These are phyloP conservation scores for Pythium plurisporium DNA, from an alignment of 352 stramenopile species.

Conservation along the genomic window DNA sequence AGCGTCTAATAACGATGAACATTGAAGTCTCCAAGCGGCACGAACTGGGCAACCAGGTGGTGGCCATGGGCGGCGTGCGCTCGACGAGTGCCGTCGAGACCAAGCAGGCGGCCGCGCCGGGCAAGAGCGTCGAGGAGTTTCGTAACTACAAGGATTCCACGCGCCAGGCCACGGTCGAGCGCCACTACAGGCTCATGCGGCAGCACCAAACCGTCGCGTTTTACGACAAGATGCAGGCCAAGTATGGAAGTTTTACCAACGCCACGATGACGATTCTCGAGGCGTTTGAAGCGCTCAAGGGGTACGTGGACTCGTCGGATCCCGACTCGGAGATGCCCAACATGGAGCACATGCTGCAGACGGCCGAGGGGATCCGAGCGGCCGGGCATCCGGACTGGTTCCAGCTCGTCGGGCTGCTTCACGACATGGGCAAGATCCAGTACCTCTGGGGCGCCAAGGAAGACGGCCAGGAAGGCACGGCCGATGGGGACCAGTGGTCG, in stretches of 20 bases:
- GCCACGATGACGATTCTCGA: constrained; percentile 90
- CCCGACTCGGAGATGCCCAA: constrained; percentile 90
- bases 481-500: constrained; percentile 88
- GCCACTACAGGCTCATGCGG: constrained; percentile 79
- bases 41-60: not conserved
- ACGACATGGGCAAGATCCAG: constrained; percentile 95
- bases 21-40: constrained; percentile 23
- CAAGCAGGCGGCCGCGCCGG: constrained; percentile 31
- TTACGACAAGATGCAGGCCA: constrained; percentile 62
- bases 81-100: too few relatives aligned
- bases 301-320: constrained; percentile 93
- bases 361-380: constrained; percentile 88
- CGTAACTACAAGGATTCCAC: constrained; percentile 74
- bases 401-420: constrained; percentile 87
- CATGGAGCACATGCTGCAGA: constrained; percentile 92
- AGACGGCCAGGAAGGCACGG: constrained; percentile 87
- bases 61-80: too few relatives aligned
- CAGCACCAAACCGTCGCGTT: constrained; percentile 68
- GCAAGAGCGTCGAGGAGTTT: constrained; percentile 71
- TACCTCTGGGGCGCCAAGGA: constrained; percentile 86
- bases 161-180: constrained; percentile 59
- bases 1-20: too few relatives aligned
- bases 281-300: constrained; percentile 84
- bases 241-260: constrained; percentile 69
- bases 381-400: constrained; percentile 91